Percentiles rank a stretch among this genome's conserved stretches.
Evolutionary conservation across 208 protist genomes (phyloP).

Genomic region (Leishmania turanica): DNA sequence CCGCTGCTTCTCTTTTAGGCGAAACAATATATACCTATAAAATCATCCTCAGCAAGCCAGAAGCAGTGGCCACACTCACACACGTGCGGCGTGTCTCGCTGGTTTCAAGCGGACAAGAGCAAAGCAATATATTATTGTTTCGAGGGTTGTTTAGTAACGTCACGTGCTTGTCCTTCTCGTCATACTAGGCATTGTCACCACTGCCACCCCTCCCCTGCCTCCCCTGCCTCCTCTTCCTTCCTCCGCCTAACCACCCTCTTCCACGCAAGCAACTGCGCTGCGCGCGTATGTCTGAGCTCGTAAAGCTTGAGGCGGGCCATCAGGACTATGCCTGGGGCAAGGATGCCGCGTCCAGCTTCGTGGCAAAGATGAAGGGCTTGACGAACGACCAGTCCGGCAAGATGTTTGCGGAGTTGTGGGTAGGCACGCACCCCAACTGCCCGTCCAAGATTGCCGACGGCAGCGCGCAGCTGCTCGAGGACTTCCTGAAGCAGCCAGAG

Average conservation of each 20-base stretch:
- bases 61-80: not conserved
- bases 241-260: not conserved
- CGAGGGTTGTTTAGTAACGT: not conserved
- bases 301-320: conserved; percentile 66
- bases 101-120: not conserved
- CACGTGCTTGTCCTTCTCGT: not conserved
- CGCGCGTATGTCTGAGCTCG: conserved; percentile 37
- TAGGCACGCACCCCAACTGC: conserved; percentile 96
- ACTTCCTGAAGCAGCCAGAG: conserved; percentile 51
- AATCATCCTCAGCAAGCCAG: not conserved
- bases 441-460: conserved; percentile 67
- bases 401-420: conserved; percentile 97
- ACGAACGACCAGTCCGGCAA: conserved; percentile 50
- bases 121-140: not conserved
- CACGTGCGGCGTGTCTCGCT: not conserved
- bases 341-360: conserved; percentile 72
- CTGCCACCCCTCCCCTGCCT: not conserved
- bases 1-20: not conserved
- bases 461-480: conserved; percentile 51
- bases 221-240: not conserved
- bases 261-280: not conserved
- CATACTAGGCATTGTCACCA: no score
- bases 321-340: conserved; percentile 92
- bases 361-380: conserved; percentile 78
- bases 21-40: not conserved